phyloP scores from a whole-genome alignment of 305 asterid species.

The Fraxinus paxiana region DNA sequence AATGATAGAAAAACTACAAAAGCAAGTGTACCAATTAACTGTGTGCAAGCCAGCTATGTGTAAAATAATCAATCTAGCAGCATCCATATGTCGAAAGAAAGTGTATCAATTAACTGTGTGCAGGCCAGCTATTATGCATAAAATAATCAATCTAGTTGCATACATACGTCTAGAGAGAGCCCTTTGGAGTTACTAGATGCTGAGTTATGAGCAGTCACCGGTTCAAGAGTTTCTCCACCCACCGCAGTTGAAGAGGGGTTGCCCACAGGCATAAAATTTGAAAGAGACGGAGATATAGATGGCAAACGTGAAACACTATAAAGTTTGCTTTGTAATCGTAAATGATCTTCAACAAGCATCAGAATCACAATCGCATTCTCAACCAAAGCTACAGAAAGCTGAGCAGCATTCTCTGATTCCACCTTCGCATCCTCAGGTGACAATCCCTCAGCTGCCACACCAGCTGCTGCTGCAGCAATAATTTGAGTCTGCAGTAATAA shows the following conservation, averaged over 20 bases:
- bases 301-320: conserved; percentile 66
- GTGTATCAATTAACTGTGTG: not conserved
- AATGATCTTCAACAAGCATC: conserved; percentile 98
- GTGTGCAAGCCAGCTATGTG: conserved; percentile 16
- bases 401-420: conserved; percentile 98
- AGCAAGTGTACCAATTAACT: conserved; percentile 11
- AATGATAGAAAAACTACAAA: conserved; percentile 12
- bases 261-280: conserved; percentile 48
- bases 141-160: conserved; percentile 21
- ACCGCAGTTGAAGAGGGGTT: conserved; percentile 44
- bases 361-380: conserved; percentile 97
- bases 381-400: conserved; percentile 94
- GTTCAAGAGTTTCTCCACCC: conserved; percentile 52
- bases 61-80: conserved; percentile 20
- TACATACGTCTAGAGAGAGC: conserved; percentile 72
- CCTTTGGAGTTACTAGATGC: conserved; percentile 64
- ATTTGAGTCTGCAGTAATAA: conserved; percentile 81
- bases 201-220: conserved; percentile 55
- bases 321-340: conserved; percentile 89
- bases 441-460: conserved; percentile 95
- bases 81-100: conserved; percentile 8
- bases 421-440: conserved; percentile 81
- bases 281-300: conserved; percentile 53
- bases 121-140: not conserved
- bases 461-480: conserved; percentile 99